These are phyloP conservation scores for Bombardia bombarda DNA, from an alignment of 495 filamentous ascomycete species.

Conservation along the genomic window DNA sequence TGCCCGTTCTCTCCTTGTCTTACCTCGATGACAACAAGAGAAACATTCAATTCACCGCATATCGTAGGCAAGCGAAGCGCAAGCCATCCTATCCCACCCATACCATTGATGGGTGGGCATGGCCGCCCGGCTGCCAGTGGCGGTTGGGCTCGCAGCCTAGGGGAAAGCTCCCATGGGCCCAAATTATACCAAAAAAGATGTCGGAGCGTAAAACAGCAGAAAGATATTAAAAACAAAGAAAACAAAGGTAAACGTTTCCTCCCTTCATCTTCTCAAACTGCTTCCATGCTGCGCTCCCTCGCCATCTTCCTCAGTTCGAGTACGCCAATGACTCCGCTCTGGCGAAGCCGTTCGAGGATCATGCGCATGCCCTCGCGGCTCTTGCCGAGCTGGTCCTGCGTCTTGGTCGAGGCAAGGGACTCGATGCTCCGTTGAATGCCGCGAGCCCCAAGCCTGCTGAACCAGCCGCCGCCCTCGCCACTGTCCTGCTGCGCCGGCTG, in stretches of 20 bases:
- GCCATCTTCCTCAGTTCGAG: slow-evolving; percentile 71
- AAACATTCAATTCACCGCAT: no score
- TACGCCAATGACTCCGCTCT: slow-evolving; percentile 69
- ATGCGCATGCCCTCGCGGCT: slow-evolving; percentile 94
- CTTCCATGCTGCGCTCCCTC: slow-evolving; percentile 18
- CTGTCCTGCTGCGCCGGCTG: slow-evolving; percentile 3
- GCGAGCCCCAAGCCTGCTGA: slow-evolving; percentile 59
- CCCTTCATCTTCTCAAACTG: slow-evolving; percentile 9
- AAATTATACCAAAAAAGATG: no score
- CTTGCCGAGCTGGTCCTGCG: slow-evolving; percentile 73
- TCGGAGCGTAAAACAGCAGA: no score
- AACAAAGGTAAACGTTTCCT: neutral
- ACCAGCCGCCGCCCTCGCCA: slow-evolving; percentile 28
- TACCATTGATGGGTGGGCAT: no score
- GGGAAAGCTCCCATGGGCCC: no score
- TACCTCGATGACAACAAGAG: no score
- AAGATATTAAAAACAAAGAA: neutral
- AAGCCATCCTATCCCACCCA: no score
- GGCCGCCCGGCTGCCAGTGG: no score
- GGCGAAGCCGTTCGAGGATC: slow-evolving; percentile 76
- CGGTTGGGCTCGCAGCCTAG: no score
- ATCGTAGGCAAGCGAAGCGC: no score
- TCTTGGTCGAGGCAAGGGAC: slow-evolving; percentile 73
- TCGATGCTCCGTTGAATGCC: slow-evolving; percentile 88
- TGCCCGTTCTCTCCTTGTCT: no score